Conservation (phyloP, 805 yeast species). For the Candida ulmi region DNA sequence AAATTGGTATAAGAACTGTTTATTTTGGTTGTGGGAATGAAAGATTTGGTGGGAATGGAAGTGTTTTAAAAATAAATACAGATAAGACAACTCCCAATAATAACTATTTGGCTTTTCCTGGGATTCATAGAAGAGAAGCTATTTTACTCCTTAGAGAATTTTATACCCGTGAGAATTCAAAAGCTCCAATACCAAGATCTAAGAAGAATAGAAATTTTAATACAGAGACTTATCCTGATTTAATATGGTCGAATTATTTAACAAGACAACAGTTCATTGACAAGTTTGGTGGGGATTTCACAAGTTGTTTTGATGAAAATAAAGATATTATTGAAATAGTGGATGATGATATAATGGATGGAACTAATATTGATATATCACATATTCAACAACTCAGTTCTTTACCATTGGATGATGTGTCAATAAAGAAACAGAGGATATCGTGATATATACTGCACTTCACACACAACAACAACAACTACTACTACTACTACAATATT, state of each 20-base stretch:
- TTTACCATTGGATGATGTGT: slow-evolving; percentile 7
- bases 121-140: slow-evolving; percentile 75
- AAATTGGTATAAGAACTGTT: slow-evolving; percentile 65
- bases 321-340: slow-evolving; percentile 12
- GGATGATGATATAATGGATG: slow-evolving; percentile 12
- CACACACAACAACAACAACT: no score
- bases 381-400: slow-evolving; percentile 13
- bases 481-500: no score
- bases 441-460: neutral
- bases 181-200: slow-evolving; percentile 75
- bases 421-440: slow-evolving; percentile 4
- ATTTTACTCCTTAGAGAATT: slow-evolving; percentile 75
- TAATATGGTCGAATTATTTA: slow-evolving; percentile 53
- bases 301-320: slow-evolving; percentile 8
- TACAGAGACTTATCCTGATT: slow-evolving; percentile 48
- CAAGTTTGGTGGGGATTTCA: slow-evolving; percentile 29
- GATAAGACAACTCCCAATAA: slow-evolving; percentile 30
- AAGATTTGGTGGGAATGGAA: slow-evolving; percentile 94
- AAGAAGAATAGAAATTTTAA: slow-evolving; percentile 66
- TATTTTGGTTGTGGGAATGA: slow-evolving; percentile 93
- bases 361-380: slow-evolving; percentile 15
- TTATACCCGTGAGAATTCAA: slow-evolving; percentile 77
- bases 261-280: slow-evolving; percentile 42
- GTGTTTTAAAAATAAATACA: slow-evolving; percentile 58
- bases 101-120: slow-evolving; percentile 61